A percentile compares a stretch with the other conserved stretches of the same genome.
Conservation (phyloP, 345 rosid genomes). For the Psidium friedrichsthalianum region DNA sequence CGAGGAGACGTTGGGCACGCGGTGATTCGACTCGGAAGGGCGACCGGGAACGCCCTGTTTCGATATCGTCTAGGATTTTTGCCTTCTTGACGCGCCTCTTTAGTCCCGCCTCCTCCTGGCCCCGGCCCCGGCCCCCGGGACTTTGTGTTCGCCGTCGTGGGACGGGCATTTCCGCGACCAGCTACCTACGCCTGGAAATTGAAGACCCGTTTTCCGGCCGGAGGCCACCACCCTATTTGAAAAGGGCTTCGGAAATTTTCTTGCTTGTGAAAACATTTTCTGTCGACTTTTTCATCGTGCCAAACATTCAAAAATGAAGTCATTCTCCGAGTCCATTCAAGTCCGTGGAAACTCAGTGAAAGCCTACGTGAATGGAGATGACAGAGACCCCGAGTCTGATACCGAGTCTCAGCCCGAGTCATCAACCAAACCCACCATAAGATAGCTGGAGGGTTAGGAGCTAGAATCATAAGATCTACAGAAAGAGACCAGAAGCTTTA, state of each 20-base stretch:
- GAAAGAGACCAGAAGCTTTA: neutral
- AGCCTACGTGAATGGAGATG: neutral
- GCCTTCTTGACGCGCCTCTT: neutral
- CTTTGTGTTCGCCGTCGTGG: fast-evolving
- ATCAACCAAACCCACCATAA: neutral
- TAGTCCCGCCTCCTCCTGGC: neutral
- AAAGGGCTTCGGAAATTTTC: neutral
- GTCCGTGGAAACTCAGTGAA: neutral
- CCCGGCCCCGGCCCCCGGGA: neutral
- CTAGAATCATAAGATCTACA: neutral
- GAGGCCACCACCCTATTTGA: neutral
- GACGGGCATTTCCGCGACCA: fast-evolving
- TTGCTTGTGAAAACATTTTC: fast-evolving
- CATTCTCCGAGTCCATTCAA: neutral
- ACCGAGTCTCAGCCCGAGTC: neutral
- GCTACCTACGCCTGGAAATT: neutral
- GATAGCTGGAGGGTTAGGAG: neutral
- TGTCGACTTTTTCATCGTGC: neutral
- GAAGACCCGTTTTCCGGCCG: neutral
- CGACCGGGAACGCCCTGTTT: neutral
- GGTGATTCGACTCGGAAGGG: neutral
- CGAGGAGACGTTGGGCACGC: neutral
- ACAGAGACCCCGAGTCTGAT: neutral
- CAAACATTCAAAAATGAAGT: neutral
- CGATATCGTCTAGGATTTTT: neutral